phyloP scores from a whole-genome alignment of 2,329 filamentous ascomycete genomes.

The Colletotrichum sp. region DNA sequence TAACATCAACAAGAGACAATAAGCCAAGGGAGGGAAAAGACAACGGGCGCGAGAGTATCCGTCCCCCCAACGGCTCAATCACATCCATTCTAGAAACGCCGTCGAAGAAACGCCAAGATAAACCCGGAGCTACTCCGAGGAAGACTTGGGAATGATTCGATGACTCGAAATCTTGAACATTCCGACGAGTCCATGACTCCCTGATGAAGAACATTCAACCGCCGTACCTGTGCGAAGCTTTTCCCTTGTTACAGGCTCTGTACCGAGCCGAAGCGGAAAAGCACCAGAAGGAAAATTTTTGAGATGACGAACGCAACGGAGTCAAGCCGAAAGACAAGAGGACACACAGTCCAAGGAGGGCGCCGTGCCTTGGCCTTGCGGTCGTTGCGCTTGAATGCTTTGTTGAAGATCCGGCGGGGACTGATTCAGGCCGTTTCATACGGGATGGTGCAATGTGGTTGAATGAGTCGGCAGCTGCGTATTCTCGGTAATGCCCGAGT shows the following conservation, averaged over 20 bases:
- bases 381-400: neutral
- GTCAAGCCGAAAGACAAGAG: neutral
- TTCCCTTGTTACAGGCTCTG: neutral
- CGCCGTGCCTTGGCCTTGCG: neutral
- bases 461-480: neutral
- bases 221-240: neutral
- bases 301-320: neutral
- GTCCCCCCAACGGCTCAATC: neutral
- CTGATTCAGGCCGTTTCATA: conserved; percentile 20
- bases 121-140: neutral
- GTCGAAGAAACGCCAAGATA: conserved; percentile 1
- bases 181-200: neutral
- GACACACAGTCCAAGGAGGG: neutral
- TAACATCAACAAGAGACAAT: neutral
- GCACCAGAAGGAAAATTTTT: neutral
- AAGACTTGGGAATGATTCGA: neutral
- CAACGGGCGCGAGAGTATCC: neutral
- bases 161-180: neutral
- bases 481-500: neutral
- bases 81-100: conserved; percentile 4
- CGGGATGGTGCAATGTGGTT: neutral
- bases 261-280: neutral
- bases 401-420: neutral
- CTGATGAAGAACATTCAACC: neutral
- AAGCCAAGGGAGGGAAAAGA: neutral